Evolutionary conservation across 2,329 filamentous ascomycete genomes (phyloP).

Genomic region (Aspergillus persii): DNA sequence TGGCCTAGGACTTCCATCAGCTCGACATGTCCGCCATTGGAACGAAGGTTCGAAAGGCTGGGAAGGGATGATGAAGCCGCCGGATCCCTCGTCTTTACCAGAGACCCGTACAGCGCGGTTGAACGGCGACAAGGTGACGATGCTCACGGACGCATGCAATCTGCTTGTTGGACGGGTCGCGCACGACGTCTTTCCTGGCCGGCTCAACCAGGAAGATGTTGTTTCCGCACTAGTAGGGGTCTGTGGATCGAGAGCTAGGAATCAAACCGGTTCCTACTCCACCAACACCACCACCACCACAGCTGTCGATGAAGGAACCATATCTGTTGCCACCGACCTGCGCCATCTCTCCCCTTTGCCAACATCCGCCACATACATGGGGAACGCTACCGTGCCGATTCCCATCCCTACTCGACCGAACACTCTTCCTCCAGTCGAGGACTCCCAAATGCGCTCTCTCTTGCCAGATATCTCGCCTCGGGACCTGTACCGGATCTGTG

Average conservation of each 20-base stretch:
- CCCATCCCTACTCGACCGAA: not conserved
- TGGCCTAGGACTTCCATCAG: not conserved
- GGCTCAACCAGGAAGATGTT: not conserved
- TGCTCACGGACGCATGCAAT: not conserved
- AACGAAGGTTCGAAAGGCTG: not conserved
- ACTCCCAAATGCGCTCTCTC: not conserved
- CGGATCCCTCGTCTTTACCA: not conserved
- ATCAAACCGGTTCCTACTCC: not conserved
- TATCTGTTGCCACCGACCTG: not conserved
- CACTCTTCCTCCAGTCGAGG: not conserved
- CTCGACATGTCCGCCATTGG: no score
- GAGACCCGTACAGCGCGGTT: not conserved
- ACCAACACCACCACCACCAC: no score
- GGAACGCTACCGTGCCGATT: not conserved
- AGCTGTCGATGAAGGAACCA: not conserved
- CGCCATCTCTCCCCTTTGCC: not conserved
- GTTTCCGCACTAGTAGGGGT: not conserved
- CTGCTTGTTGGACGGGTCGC: not conserved
- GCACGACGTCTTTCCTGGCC: not conserved
- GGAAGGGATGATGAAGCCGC: no score
- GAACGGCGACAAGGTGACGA: not conserved
- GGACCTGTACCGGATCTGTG: not conserved
- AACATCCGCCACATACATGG: not conserved
- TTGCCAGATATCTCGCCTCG: not conserved
- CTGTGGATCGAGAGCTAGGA: not conserved